Evolutionary conservation across 345 rosid genomes (phyloP).

Genomic region (Garcia nutans): DNA sequence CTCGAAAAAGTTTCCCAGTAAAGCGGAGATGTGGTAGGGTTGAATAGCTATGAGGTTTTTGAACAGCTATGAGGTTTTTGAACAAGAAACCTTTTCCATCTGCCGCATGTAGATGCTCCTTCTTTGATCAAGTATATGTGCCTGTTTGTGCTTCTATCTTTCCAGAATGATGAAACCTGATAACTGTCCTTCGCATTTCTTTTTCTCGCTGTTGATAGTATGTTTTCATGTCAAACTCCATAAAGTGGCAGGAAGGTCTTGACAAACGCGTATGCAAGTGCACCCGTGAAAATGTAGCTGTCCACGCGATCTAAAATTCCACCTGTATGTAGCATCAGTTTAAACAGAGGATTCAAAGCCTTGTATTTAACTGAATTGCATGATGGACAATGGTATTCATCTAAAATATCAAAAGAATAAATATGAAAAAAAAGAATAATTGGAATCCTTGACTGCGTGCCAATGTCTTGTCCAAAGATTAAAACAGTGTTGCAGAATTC

Average conservation of each 20-base stretch:
- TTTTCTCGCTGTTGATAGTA: background rate
- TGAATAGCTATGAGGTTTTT: background rate
- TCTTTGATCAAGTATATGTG: background rate
- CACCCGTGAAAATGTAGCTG: constrained; percentile 94
- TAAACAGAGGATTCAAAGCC: background rate
- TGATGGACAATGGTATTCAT: background rate
- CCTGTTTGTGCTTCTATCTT: constrained; percentile 2
- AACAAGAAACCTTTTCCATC: background rate
- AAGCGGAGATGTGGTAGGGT: background rate
- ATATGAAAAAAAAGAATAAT: background rate
- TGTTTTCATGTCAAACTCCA: constrained; percentile 55
- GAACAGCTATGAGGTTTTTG: background rate
- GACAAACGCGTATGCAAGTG: constrained; percentile 80
- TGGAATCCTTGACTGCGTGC: background rate
- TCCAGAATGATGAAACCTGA: background rate
- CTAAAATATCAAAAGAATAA: background rate
- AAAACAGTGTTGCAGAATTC: background rate
- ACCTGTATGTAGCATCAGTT: constrained; percentile 43
- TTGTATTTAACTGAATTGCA: background rate
- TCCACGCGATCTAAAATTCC: constrained; percentile 88
- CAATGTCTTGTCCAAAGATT: background rate
- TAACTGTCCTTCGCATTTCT: background rate
- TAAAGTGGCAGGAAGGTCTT: constrained; percentile 61
- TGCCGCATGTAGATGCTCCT: background rate
- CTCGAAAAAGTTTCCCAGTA: background rate